Percentiles rank a stretch among this genome's conserved stretches.
Evolutionary conservation across 306 rosid species (phyloP).

Genomic region (Fragaria vesca): DNA sequence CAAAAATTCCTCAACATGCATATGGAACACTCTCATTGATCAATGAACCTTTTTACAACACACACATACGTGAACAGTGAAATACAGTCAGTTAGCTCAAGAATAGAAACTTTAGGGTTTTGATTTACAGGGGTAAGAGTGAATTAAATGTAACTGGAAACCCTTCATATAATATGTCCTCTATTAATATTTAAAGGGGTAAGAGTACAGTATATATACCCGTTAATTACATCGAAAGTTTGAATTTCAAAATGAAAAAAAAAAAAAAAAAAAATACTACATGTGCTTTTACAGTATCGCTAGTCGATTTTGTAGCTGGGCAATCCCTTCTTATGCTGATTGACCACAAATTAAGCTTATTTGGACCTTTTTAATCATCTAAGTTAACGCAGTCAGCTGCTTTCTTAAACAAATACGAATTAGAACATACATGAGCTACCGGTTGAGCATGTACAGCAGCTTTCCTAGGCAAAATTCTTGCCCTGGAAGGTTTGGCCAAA

Average conservation of each 20-base stretch:
- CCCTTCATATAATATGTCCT: neutral
- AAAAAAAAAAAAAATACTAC: neutral
- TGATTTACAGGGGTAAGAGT: no score
- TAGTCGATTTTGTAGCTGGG: neutral
- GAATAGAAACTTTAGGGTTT: no score
- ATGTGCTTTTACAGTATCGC: neutral
- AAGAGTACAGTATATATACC: neutral
- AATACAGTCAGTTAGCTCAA: neutral
- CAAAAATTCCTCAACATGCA: no score
- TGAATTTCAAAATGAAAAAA: neutral
- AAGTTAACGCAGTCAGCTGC: neutral
- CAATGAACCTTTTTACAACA: no score
- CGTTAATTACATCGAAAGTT: neutral
- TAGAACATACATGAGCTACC: neutral
- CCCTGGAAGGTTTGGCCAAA: constrained; percentile 4
- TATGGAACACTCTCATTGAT: no score
- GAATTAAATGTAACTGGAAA: neutral
- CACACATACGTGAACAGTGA: no score
- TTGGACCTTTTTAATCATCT: neutral
- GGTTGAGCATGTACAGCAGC: neutral
- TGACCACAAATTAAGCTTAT: no score
- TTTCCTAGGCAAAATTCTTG: neutral
- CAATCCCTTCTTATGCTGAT: neutral
- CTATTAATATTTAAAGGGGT: neutral
- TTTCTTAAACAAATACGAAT: neutral